A percentile compares a stretch with the other conserved stretches of the same genome.
phyloP scores from a whole-genome alignment of 2,329 filamentous ascomycete species.

The Alternaria infectoria region DNA sequence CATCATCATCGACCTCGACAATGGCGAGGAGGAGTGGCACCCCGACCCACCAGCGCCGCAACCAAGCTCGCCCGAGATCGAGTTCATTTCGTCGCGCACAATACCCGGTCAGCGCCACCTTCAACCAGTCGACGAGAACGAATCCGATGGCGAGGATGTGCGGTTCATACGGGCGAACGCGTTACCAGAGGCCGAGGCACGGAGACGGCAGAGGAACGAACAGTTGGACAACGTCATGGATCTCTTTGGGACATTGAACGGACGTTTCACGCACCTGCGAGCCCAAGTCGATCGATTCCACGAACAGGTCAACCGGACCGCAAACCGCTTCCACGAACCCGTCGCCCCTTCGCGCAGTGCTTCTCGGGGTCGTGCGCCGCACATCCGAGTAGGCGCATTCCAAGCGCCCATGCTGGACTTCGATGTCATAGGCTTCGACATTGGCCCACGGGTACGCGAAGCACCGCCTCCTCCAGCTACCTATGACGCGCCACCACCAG shows the following conservation, averaged over 20 bases:
- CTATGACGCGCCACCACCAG: conserved; percentile 69
- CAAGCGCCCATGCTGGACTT: conserved; percentile 48
- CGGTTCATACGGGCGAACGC: conserved; percentile 36
- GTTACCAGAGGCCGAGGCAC: conserved; percentile 28
- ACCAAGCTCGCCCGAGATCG: conserved; percentile 54
- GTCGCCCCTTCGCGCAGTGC: conserved; percentile 21
- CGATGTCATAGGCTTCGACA: conserved; percentile 51
- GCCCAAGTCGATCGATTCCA: conserved; percentile 29
- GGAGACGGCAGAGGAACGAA: conserved; percentile 15
- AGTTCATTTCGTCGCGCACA: conserved; percentile 52
- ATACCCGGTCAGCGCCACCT: conserved; percentile 27
- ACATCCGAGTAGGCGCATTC: conserved; percentile 33
- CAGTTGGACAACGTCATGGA: conserved; percentile 27
- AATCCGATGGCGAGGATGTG: conserved; percentile 37
- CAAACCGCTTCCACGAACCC: conserved; percentile 19
- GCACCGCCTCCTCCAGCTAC: conserved; percentile 42
- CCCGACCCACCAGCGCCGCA: conserved; percentile 31
- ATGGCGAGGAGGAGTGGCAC: conserved; percentile 30
- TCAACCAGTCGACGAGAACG: conserved; percentile 5
- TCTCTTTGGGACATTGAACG: conserved; percentile 24
- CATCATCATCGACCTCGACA: conserved; percentile 53
- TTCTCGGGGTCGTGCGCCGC: conserved; percentile 13
- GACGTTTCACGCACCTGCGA: conserved; percentile 28
- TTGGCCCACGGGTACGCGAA: conserved; percentile 41
- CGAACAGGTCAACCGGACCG: conserved; percentile 23